Conservation (phyloP, 2,329 filamentous ascomycete species). For the Monilinia aucupariae region DNA sequence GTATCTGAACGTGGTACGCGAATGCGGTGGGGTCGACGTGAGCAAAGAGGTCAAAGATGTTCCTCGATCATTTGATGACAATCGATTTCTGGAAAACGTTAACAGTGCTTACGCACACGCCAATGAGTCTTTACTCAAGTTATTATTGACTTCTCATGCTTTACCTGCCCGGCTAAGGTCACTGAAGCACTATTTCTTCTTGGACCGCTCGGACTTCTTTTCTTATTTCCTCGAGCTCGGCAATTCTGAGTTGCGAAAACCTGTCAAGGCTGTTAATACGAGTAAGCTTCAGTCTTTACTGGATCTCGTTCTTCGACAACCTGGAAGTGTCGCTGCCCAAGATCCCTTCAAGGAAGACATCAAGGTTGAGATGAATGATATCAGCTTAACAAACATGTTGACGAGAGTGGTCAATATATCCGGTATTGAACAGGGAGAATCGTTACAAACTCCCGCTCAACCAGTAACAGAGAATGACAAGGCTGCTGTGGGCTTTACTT, state of each 20-base stretch:
- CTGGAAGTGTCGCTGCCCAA: constrained; percentile 85
- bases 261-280: constrained; percentile 81
- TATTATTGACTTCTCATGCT: constrained; percentile 88
- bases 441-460: constrained; percentile 64
- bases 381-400: constrained; percentile 84
- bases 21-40: constrained; percentile 93
- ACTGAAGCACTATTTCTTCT: constrained; percentile 98
- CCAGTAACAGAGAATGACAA: constrained; percentile 71
- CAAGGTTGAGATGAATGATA: constrained; percentile 94
- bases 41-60: constrained; percentile 83
- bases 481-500: constrained; percentile 84
- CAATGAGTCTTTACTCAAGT: constrained; percentile 84
- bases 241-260: constrained; percentile 82
- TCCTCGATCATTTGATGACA: constrained; percentile 89
- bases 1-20: constrained; percentile 94
- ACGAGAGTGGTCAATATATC: constrained; percentile 97
- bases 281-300: constrained; percentile 90
- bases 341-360: constrained; percentile 99
- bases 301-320: constrained; percentile 94
- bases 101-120: constrained; percentile 92
- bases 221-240: constrained; percentile 94
- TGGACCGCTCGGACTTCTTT: constrained; percentile 96
- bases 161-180: constrained; percentile 82
- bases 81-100: constrained; percentile 88
- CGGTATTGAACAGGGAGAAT: constrained; percentile 85